phyloP scores from a whole-genome alignment of 805 yeast species.

The Saturnispora silvae region DNA sequence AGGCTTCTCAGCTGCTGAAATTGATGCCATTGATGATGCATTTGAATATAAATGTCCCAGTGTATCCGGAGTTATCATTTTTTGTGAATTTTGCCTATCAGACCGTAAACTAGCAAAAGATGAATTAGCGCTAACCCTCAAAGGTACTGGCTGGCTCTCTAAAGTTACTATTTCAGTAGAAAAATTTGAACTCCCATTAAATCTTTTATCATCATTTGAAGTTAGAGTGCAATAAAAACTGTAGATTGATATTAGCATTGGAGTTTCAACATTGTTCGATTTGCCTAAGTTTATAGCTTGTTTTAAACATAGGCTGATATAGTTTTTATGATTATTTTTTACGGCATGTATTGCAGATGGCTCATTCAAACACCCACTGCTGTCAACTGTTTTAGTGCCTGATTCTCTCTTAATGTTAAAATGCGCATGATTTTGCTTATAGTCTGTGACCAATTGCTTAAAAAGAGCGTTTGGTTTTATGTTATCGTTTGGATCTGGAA shows the following conservation, averaged over 20 bases:
- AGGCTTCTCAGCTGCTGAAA: background rate
- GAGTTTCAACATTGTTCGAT: conserved; percentile 10
- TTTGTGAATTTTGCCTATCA: background rate
- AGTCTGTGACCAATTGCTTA: conserved; percentile 15
- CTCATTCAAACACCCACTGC: conserved; percentile 7
- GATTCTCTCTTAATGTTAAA: conserved; percentile 2
- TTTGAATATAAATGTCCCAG: background rate
- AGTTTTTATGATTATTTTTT: conserved; percentile 13
- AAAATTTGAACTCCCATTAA: conserved; percentile 16
- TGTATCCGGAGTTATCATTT: background rate
- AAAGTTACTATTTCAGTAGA: background rate
- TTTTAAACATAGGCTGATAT: conserved; percentile 14
- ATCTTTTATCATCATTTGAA: conserved; percentile 10
- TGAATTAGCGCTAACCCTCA: background rate
- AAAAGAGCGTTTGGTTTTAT: conserved; percentile 11
- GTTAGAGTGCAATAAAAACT: conserved; percentile 18
- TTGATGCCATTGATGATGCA: background rate
- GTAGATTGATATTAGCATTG: conserved; percentile 17
- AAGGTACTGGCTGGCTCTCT: background rate
- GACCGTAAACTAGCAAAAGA: background rate
- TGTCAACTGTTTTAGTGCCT: conserved; percentile 2
- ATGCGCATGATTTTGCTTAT: conserved; percentile 13
- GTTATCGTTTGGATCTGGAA: conserved; percentile 18
- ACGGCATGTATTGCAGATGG: conserved; percentile 18
- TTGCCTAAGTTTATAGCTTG: conserved; percentile 15